Evolutionary conservation across 78 protist genomes (phyloP).

Genomic region (Chrysochromulina tobinii): DNA sequence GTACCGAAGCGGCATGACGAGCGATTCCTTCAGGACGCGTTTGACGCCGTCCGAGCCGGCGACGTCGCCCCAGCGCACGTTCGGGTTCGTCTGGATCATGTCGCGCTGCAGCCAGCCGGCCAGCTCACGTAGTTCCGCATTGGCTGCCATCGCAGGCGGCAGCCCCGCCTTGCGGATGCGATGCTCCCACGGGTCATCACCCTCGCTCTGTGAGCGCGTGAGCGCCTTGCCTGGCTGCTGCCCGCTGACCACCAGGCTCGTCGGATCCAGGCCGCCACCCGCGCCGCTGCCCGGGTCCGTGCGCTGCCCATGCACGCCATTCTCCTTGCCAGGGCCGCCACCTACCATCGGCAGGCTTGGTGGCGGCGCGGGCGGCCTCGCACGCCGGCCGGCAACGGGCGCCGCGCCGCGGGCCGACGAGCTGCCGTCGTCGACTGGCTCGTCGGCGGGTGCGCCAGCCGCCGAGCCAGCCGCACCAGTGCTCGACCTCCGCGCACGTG

Average conservation of each 20-base stretch:
- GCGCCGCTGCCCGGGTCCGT: neutral
- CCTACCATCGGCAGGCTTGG: too few species aligned
- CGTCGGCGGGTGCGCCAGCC: neutral
- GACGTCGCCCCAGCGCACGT: constrained; percentile 73
- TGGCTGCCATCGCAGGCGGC: constrained; percentile 26
- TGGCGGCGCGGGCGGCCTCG: too few species aligned
- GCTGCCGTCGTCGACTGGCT: neutral
- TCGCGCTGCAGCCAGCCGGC: constrained; percentile 57
- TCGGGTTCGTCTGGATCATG: constrained; percentile 50
- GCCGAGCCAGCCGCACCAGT: neutral
- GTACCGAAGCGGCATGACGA: constrained; percentile 75
- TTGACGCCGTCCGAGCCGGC: constrained; percentile 69
- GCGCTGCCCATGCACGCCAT: neutral
- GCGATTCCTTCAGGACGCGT: constrained; percentile 63
- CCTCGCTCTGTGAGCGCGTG: neutral
- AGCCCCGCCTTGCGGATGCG: constrained; percentile 51
- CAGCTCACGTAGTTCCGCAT: constrained; percentile 42
- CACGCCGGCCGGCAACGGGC: neutral
- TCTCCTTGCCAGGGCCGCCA: neutral
- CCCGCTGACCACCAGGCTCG: neutral
- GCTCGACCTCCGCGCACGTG: too few species aligned
- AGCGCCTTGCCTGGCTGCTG: neutral
- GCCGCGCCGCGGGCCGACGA: neutral
- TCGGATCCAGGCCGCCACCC: neutral
- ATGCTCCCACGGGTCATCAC: constrained; percentile 15